phyloP scores from a whole-genome alignment of 306 rosid species.

The Mimosa pudica region DNA sequence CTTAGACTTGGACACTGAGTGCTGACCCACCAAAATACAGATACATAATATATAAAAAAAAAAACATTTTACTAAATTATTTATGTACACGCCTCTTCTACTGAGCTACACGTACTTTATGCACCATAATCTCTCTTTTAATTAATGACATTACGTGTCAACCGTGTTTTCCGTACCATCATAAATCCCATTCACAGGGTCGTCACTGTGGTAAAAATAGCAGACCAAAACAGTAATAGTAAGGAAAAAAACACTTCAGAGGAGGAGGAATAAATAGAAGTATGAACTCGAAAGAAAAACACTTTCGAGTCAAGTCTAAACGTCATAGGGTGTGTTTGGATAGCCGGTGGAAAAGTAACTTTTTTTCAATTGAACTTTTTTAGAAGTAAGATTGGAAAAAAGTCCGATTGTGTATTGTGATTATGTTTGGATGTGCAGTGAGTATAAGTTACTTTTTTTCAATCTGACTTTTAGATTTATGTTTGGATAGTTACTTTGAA shows the following conservation, averaged over 20 bases:
- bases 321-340: too few relatives aligned
- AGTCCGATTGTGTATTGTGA: too few relatives aligned
- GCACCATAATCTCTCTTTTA: neutral
- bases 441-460: too few relatives aligned
- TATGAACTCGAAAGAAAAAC: neutral
- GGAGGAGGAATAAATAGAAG: neutral
- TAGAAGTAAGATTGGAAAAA: too few relatives aligned
- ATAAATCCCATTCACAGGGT: neutral
- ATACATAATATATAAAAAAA: neutral
- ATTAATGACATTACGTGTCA: constrained; percentile 5
- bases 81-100: neutral
- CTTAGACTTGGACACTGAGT: neutral
- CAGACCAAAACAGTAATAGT: neutral
- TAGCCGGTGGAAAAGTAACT: too few relatives aligned
- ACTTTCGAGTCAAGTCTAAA: neutral
- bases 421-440: too few relatives aligned
- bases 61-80: neutral
- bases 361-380: too few relatives aligned
- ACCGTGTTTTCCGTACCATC: constrained; percentile 17
- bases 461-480: too few relatives aligned
- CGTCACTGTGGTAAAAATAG: neutral
- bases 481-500: too few relatives aligned
- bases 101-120: neutral
- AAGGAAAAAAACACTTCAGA: neutral
- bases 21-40: neutral